Conservation (phyloP, 2,329 filamentous ascomycete genomes). For the Colletotrichum melonis region DNA sequence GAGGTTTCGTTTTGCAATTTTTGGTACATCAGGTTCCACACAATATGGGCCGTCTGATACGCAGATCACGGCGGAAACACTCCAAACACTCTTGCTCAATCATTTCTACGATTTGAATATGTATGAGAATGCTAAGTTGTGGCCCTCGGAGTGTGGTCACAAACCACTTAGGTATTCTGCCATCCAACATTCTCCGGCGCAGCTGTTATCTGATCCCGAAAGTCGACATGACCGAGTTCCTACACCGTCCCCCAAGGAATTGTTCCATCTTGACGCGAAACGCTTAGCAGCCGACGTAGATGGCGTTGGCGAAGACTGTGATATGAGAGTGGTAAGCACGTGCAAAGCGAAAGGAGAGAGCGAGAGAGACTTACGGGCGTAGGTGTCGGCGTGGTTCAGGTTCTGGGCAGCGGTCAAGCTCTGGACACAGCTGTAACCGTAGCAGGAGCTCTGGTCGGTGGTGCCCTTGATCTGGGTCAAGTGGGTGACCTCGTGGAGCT, state of each 20-base stretch:
- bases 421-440: constrained; percentile 63
- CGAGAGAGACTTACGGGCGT: constrained; percentile 29
- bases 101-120: background rate
- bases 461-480: constrained; percentile 68
- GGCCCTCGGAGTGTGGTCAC: background rate
- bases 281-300: constrained; percentile 52
- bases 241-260: background rate
- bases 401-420: constrained; percentile 60
- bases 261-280: background rate
- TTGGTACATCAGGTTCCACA: too few relatives aligned
- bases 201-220: background rate
- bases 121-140: background rate
- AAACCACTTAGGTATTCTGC: background rate
- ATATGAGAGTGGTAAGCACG: constrained; percentile 42
- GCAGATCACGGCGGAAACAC: too few relatives aligned
- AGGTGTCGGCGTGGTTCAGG: constrained; percentile 74
- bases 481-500: constrained; percentile 74
- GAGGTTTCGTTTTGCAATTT: background rate
- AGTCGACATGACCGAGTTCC: background rate
- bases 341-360: background rate
- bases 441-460: constrained; percentile 65
- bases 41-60: too few relatives aligned
- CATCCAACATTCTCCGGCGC: background rate
- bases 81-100: too few relatives aligned
- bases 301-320: constrained; percentile 37